Conservation (phyloP, 139 green algal genomes). For the Chlorokybus atmophyticus region DNA sequence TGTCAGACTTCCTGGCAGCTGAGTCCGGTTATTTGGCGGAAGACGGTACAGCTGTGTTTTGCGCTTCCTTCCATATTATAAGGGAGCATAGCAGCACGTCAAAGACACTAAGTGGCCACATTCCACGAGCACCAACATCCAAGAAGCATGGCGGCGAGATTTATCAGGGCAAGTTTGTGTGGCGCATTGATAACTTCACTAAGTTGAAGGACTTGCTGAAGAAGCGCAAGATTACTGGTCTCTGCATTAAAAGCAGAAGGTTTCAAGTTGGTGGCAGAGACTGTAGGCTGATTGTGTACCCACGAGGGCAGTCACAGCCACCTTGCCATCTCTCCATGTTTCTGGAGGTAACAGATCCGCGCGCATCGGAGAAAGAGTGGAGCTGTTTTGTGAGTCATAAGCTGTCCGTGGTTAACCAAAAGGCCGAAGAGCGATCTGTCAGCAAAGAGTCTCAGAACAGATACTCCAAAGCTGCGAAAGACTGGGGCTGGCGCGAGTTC, state of each 20-base stretch:
- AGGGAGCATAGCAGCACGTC: conserved; percentile 36
- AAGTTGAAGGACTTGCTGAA: conserved; percentile 63
- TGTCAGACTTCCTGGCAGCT: conserved; percentile 28
- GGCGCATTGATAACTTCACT: conserved; percentile 61
- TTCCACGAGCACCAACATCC: no score
- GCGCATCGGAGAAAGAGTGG: conserved; percentile 30
- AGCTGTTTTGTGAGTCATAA: conserved; percentile 54
- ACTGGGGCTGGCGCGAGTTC: conserved; percentile 65
- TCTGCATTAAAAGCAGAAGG: conserved; percentile 53
- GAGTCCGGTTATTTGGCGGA: conserved; percentile 23
- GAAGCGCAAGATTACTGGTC: conserved; percentile 63
- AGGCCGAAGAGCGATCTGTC: conserved; percentile 28
- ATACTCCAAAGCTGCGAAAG: conserved; percentile 47
- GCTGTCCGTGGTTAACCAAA: conserved; percentile 52
- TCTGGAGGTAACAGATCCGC: conserved; percentile 50
- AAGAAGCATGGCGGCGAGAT: conserved; percentile 30
- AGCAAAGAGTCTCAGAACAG: conserved; percentile 55
- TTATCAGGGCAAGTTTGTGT: conserved; percentile 45
- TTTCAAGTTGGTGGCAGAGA: conserved; percentile 46
- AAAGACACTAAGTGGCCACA: background rate
- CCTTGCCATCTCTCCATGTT: conserved; percentile 56
- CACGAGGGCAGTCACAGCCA: conserved; percentile 44
- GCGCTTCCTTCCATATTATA: conserved; percentile 44
- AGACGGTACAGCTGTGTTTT: conserved; percentile 41
- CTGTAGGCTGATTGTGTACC: conserved; percentile 57